These are phyloP conservation scores for Paraurostyla sp. DNA, from an alignment of 73 alveolate species.

Conservation along the genomic window DNA sequence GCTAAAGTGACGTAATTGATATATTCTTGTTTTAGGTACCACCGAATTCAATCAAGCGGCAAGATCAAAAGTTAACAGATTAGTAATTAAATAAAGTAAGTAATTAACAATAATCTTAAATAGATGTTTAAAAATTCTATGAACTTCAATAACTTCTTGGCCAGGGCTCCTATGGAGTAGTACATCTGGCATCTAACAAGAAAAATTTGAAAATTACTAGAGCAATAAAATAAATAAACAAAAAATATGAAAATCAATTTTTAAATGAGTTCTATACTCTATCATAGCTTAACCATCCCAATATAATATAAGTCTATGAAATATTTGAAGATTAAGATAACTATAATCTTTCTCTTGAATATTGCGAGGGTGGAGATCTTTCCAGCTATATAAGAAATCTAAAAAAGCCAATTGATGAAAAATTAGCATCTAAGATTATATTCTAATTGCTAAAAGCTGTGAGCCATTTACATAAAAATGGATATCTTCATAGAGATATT, in stretches of 20 bases:
- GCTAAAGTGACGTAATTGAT: background rate
- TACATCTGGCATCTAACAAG: background rate
- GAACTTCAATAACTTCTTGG: background rate
- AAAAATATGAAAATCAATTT: background rate
- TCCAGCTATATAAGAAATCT: slow-evolving; percentile 63
- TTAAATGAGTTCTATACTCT: slow-evolving; percentile 80
- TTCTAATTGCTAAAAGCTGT: slow-evolving; percentile 84
- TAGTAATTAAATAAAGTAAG: background rate
- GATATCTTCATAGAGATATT: slow-evolving; percentile 94
- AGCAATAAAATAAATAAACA: slow-evolving; percentile 2
- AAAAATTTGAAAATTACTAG: background rate
- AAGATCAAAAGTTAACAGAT: background rate
- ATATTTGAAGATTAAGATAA: slow-evolving; percentile 84
- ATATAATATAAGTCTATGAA: slow-evolving; percentile 91
- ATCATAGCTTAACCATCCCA: slow-evolving; percentile 89
- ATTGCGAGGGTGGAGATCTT: slow-evolving; percentile 92
- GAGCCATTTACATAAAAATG: slow-evolving; percentile 87
- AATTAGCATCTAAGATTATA: slow-evolving; percentile 87
- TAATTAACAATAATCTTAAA: background rate
- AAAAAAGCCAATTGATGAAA: slow-evolving; percentile 53
- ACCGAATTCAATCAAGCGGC: background rate
- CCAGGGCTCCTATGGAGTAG: slow-evolving; percentile 39
- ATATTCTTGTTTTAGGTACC: background rate
- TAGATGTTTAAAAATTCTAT: background rate
- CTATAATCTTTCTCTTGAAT: slow-evolving; percentile 88